phyloP scores from a whole-genome alignment of 768 basidiomycete species.

The Rhizopogon vesiculosus region DNA sequence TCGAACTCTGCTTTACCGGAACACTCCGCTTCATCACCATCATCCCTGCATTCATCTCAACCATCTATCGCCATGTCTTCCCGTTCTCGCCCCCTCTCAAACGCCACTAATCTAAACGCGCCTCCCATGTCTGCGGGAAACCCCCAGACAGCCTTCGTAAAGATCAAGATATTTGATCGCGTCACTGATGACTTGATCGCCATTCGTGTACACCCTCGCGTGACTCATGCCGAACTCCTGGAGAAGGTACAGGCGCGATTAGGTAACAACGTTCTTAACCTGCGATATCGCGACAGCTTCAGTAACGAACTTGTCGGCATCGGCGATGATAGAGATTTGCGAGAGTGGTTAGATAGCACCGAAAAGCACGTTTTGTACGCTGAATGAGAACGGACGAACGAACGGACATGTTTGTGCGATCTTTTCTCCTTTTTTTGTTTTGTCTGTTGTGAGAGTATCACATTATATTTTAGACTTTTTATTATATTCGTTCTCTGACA shows the following conservation, averaged over 20 bases:
- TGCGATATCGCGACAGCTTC: constrained; percentile 74
- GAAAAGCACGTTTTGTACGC: constrained; percentile 85
- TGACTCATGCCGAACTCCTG: constrained; percentile 82
- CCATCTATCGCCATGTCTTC: constrained; percentile 40
- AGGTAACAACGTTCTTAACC: constrained; percentile 61
- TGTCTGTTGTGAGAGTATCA: constrained; percentile 7
- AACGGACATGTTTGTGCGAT: constrained; percentile 4
- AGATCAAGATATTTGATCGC: constrained; percentile 97
- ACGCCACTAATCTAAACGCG: constrained; percentile 48
- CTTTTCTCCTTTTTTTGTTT: neutral
- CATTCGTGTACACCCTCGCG: constrained; percentile 91
- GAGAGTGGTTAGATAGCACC: constrained; percentile 70
- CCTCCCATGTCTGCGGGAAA: constrained; percentile 76
- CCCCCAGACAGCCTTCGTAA: constrained; percentile 85
- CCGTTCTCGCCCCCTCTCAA: constrained; percentile 57
- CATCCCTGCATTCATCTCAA: constrained; percentile 48
- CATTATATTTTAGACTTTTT: constrained; percentile 25
- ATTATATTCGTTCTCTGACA: constrained; percentile 20
- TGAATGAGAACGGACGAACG: constrained; percentile 36
- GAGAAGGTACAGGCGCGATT: constrained; percentile 88
- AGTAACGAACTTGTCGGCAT: constrained; percentile 62
- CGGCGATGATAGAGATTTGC: constrained; percentile 57
- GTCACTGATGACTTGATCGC: constrained; percentile 94
- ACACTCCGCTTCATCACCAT: constrained; percentile 35
- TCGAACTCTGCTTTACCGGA: constrained; percentile 26